Evolutionary conservation across 192 early-diverging fungal genomes (phyloP).

Genomic region (Coemansia reversa): DNA sequence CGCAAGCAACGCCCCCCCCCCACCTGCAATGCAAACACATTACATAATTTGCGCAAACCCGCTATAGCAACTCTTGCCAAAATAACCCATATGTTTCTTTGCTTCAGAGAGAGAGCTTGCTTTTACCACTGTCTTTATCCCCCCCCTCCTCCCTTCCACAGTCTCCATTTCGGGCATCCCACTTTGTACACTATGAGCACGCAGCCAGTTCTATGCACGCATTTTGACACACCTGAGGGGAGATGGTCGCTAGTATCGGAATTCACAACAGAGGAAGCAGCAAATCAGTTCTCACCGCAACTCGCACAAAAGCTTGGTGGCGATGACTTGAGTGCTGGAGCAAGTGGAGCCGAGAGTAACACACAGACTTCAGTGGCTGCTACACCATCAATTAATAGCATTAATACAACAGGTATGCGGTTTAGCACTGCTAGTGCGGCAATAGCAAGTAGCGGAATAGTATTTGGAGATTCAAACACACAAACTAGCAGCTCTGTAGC

Average conservation of each 20-base stretch:
- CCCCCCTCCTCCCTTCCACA: background rate
- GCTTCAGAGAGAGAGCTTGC: background rate
- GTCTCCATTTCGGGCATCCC: background rate
- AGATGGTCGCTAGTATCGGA: slow-evolving; percentile 41
- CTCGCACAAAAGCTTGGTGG: slow-evolving; percentile 24
- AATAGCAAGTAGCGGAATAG: slow-evolving; percentile 32
- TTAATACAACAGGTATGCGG: slow-evolving; percentile 3
- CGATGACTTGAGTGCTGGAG: slow-evolving; percentile 38
- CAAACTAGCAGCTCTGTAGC: background rate
- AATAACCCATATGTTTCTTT: background rate
- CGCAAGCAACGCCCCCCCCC: too few relatives aligned
- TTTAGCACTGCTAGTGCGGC: slow-evolving; percentile 30
- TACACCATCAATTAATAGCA: background rate
- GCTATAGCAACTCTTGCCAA: too few relatives aligned
- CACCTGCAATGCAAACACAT: too few relatives aligned
- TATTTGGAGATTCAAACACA: slow-evolving; percentile 21
- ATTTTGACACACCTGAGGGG: slow-evolving; percentile 52
- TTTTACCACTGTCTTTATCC: background rate
- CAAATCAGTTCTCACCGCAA: slow-evolving; percentile 47
- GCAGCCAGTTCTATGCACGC: slow-evolving; percentile 8
- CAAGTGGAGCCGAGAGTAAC: slow-evolving; percentile 12
- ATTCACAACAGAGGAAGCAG: slow-evolving; percentile 46
- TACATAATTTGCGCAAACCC: too few relatives aligned
- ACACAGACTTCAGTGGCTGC: background rate
- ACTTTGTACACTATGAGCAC: slow-evolving; percentile 7